Percentiles rank a stretch among this genome's conserved stretches.
Evolutionary conservation across 1,139 yeast genomes (phyloP).

Genomic region (Pneumocystis wakefieldiae): DNA sequence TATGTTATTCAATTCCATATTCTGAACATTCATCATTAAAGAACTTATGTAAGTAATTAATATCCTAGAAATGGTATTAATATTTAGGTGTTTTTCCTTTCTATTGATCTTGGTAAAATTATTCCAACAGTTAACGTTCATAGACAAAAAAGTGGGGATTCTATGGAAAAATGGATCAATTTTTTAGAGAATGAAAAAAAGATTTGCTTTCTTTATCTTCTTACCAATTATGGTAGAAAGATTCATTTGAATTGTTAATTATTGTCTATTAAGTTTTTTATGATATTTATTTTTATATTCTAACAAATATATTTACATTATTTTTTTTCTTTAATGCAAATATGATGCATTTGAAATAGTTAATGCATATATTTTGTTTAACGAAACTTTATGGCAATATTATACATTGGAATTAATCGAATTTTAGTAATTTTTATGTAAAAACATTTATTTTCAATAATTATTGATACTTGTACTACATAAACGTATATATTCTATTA

Average conservation of each 20-base stretch:
- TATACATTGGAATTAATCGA: not conserved
- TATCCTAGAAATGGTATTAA: slow-evolving; percentile 34
- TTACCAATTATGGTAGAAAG: not conserved
- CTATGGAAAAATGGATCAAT: slow-evolving; percentile 17
- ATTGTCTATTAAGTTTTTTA: too few relatives aligned
- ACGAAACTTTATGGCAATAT: not conserved
- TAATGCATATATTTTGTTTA: not conserved
- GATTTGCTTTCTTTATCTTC: slow-evolving; percentile 7
- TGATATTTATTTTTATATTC: too few relatives aligned
- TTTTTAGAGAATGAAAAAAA: slow-evolving; percentile 14
- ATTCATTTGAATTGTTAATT: not conserved
- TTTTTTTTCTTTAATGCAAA: not conserved
- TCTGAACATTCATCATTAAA: slow-evolving; percentile 70
- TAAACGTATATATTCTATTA: too few relatives aligned
- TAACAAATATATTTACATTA: too few relatives aligned
- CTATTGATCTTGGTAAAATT: slow-evolving; percentile 36
- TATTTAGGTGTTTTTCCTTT: slow-evolving; percentile 47
- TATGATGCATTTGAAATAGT: not conserved
- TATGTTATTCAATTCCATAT: slow-evolving; percentile 46
- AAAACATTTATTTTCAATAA: not conserved
- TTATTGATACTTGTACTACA: not conserved
- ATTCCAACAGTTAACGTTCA: slow-evolving; percentile 64
- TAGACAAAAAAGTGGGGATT: slow-evolving; percentile 11
- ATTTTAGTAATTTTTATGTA: not conserved
- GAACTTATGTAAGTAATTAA: not conserved